Evolutionary conservation across 371 early-diverging fungal species (phyloP).

Genomic region (Mitosporidium daphniae): DNA sequence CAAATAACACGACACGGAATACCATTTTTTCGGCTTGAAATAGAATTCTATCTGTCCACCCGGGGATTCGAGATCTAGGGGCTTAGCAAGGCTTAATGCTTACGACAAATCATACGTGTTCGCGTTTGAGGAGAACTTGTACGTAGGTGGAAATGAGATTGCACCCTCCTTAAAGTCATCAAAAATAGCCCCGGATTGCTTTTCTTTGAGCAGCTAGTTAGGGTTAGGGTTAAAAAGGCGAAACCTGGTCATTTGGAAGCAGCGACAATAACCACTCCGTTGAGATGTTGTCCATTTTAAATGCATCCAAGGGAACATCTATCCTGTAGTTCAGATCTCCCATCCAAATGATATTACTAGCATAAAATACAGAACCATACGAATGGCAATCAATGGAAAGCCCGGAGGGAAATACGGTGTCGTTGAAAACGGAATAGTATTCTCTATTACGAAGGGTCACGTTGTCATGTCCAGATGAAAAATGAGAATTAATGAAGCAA

Average conservation of each 20-base stretch:
- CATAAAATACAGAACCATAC: neutral
- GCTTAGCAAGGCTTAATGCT: no score
- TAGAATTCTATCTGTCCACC: constrained; percentile 65
- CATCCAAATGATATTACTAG: constrained; percentile 25
- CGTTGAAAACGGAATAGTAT: constrained; percentile 28
- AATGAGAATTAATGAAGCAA: constrained; percentile 53
- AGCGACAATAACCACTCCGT: constrained; percentile 12
- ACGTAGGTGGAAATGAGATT: constrained; percentile 47
- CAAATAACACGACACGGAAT: no score
- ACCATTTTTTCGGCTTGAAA: constrained; percentile 13
- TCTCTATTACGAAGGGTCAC: constrained; percentile 46
- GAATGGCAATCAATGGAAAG: constrained; percentile 19
- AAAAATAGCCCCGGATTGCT: constrained; percentile 15
- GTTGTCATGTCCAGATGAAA: constrained; percentile 44
- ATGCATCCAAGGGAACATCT: constrained; percentile 19
- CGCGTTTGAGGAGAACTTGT: constrained; percentile 53
- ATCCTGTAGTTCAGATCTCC: constrained; percentile 65
- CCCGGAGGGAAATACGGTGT: constrained; percentile 24
- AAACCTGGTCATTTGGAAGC: constrained; percentile 16
- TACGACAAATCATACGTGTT: no score
- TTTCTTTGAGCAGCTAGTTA: constrained; percentile 12
- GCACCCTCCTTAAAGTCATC: constrained; percentile 32
- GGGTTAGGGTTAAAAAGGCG: neutral
- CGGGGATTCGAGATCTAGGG: no score
- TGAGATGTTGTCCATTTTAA: neutral